Evolutionary conservation across 306 rosid species (phyloP).

Genomic region (Lathyrus oleraceus): DNA sequence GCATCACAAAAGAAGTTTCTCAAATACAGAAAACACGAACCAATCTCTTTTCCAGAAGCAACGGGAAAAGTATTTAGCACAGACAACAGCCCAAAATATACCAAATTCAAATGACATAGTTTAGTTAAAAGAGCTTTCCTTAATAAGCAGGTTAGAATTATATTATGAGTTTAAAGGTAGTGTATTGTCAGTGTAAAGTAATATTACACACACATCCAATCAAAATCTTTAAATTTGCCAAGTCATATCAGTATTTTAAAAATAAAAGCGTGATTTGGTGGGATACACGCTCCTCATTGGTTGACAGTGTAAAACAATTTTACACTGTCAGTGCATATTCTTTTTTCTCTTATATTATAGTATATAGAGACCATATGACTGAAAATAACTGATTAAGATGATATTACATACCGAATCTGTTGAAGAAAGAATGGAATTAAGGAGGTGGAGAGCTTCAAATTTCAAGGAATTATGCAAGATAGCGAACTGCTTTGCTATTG

Average conservation of each 20-base stretch:
- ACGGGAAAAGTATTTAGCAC: conserved; percentile 16
- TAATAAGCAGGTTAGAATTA: conserved; percentile 2
- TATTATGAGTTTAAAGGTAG: too few relatives aligned
- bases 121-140: conserved; percentile 24
- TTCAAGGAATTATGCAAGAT: conserved; percentile 71
- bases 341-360: not conserved
- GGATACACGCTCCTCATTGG: too few relatives aligned
- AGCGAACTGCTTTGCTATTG: conserved; percentile 72
- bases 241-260: too few relatives aligned
- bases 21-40: conserved; percentile 6
- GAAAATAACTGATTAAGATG: conserved; percentile 24
- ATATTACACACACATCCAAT: too few relatives aligned
- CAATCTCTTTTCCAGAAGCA: conserved; percentile 16
- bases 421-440: conserved; percentile 60
- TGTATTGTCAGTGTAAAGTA: too few relatives aligned
- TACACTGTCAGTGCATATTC: too few relatives aligned
- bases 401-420: conserved; percentile 57
- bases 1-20: conserved; percentile 8
- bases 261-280: too few relatives aligned
- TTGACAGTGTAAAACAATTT: too few relatives aligned
- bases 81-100: conserved; percentile 18
- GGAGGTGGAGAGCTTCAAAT: conserved; percentile 80
- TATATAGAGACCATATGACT: conserved; percentile 7
- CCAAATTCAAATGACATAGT: conserved; percentile 22
- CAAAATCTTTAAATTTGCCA: too few relatives aligned